phyloP scores from a whole-genome alignment of 108 stramenopile genomes.

The Cylindrotheca fusiformis region DNA sequence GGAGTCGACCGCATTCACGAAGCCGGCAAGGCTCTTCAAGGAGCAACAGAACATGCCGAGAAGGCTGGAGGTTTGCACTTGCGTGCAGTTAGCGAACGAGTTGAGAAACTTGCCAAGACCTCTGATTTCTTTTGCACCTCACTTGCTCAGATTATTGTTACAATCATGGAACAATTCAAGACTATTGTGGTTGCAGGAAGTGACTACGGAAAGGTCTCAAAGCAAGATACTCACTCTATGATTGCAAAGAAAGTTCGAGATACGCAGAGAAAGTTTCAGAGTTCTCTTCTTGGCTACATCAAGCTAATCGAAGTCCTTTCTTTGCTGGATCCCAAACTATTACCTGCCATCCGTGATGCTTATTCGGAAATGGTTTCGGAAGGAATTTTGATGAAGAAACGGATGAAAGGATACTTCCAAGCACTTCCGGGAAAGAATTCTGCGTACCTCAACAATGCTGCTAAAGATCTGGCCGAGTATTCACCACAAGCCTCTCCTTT shows the following conservation, averaged over 20 bases:
- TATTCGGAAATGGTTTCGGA: conserved; percentile 85
- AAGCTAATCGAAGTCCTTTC: conserved; percentile 82
- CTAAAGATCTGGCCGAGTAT: conserved; percentile 78
- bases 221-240: conserved; percentile 73
- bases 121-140: conserved; percentile 73
- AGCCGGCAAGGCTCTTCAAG: conserved; percentile 76
- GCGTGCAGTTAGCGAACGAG: conserved; percentile 73
- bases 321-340: conserved; percentile 76
- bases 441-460: conserved; percentile 53
- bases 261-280: conserved; percentile 83
- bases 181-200: conserved; percentile 54
- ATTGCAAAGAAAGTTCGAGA: conserved; percentile 86
- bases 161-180: conserved; percentile 84
- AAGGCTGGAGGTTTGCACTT: conserved; percentile 84
- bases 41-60: conserved; percentile 72
- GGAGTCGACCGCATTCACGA: conserved; percentile 77
- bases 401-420: conserved; percentile 87
- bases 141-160: conserved; percentile 78
- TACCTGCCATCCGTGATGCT: conserved; percentile 80
- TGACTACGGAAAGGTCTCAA: conserved; percentile 68
- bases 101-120: conserved; percentile 49
- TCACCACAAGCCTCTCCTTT: conserved; percentile 36
- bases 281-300: conserved; percentile 79
- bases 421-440: conserved; percentile 76
- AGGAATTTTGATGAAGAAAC: conserved; percentile 85